phyloP scores from a whole-genome alignment of 2,329 filamentous ascomycete genomes.

The Hirsutella thompsonii region DNA sequence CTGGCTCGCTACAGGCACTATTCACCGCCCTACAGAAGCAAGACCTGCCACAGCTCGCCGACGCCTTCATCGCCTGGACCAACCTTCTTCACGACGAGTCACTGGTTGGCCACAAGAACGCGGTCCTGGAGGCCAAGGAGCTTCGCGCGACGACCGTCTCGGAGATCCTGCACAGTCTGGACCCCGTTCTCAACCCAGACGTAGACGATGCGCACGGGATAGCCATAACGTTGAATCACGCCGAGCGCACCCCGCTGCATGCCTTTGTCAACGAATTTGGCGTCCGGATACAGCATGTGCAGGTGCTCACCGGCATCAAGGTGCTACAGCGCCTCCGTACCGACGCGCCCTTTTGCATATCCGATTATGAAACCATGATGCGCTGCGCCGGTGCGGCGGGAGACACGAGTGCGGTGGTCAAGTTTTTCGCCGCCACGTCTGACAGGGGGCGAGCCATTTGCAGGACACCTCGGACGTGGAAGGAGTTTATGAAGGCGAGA shows the following conservation, averaged over 20 bases:
- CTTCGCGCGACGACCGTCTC: conserved; percentile 46
- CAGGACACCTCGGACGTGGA: conserved; percentile 21
- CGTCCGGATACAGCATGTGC: conserved; percentile 26
- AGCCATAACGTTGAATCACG: conserved; percentile 24
- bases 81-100: conserved; percentile 8
- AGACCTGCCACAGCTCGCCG: conserved; percentile 10
- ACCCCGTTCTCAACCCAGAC: conserved; percentile 37
- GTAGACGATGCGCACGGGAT: conserved; percentile 34
- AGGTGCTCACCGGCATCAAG: conserved; percentile 22
- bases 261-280: conserved; percentile 29
- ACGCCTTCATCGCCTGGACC: conserved; percentile 16
- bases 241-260: conserved; percentile 22
- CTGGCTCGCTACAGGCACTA: conserved; percentile 5
- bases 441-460: conserved; percentile 12
- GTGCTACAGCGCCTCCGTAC: conserved; percentile 18
- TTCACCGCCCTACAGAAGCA: conserved; percentile 19
- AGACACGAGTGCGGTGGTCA: conserved; percentile 28
- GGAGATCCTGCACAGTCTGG: conserved; percentile 48
- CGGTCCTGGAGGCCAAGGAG: conserved; percentile 16
- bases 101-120: conserved; percentile 8
- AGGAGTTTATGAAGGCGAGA: conserved; percentile 33
- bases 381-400: conserved; percentile 33
- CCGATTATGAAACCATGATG: conserved; percentile 32
- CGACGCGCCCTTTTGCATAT: conserved; percentile 15
- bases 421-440: conserved; percentile 19